Conservation (phyloP, 208 protist species). For the Acanthamoeba sp. region DNA sequence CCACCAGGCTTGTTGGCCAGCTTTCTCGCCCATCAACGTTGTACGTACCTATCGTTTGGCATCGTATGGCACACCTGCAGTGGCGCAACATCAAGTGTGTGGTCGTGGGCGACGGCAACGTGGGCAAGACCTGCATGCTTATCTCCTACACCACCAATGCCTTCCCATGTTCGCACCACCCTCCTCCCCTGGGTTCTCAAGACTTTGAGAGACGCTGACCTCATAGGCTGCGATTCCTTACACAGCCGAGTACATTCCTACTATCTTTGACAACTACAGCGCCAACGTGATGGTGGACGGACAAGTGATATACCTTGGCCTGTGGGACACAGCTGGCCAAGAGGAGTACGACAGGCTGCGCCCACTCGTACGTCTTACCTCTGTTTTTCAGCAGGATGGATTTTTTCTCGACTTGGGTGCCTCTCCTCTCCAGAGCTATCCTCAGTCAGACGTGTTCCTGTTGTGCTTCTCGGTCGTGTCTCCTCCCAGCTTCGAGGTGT, state of each 20-base stretch:
- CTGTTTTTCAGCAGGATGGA: not conserved
- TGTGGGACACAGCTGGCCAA: slow-evolving; percentile 87
- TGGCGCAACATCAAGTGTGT: slow-evolving; percentile 44
- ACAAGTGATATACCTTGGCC: slow-evolving; percentile 79
- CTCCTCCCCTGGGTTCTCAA: too few relatives aligned
- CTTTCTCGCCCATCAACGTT: too few relatives aligned
- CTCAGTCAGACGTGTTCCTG: slow-evolving; percentile 91
- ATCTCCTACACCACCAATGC: slow-evolving; percentile 44
- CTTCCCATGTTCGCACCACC: not conserved
- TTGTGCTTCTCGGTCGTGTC: slow-evolving; percentile 92
- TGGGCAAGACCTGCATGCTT: slow-evolving; percentile 24
- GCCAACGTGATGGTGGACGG: slow-evolving; percentile 75
- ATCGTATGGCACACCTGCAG: not conserved
- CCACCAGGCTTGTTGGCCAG: too few relatives aligned
- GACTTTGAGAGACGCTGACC: too few relatives aligned
- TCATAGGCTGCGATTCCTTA: not conserved
- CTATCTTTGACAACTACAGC: slow-evolving; percentile 16
- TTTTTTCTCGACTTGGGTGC: too few relatives aligned
- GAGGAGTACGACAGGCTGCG: slow-evolving; percentile 86
- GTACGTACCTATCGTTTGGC: too few relatives aligned
- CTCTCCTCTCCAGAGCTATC: slow-evolving; percentile 85
- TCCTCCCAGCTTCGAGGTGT: slow-evolving; percentile 86
- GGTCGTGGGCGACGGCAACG: slow-evolving; percentile 6
- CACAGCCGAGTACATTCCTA: slow-evolving; percentile 40
- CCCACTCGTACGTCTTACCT: slow-evolving; percentile 72